phyloP scores from a whole-genome alignment of 2,329 filamentous ascomycete genomes.

The Paradendryphiella salina region DNA sequence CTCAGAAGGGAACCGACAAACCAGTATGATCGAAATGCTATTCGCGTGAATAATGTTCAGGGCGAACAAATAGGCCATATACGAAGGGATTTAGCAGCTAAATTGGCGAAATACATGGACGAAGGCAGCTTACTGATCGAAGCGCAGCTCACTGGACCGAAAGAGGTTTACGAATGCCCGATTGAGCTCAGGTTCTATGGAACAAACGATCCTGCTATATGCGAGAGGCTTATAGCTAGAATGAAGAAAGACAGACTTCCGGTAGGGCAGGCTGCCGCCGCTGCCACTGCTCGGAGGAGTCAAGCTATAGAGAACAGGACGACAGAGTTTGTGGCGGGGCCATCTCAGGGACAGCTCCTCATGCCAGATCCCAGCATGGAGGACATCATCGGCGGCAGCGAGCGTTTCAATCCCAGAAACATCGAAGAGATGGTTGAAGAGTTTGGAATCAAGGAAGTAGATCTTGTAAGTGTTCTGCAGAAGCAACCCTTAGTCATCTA shows the following conservation, averaged over 20 bases:
- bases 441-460: conserved; percentile 70
- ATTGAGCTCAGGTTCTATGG: conserved; percentile 71
- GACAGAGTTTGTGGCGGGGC: conserved; percentile 32
- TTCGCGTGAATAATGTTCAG: conserved; percentile 76
- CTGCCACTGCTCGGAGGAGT: conserved; percentile 35
- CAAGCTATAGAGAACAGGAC: conserved; percentile 25
- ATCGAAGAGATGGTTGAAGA: conserved; percentile 68
- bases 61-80: conserved; percentile 78
- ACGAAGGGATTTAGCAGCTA: conserved; percentile 67
- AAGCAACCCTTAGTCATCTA: background rate
- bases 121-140: conserved; percentile 64
- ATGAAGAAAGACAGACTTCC: conserved; percentile 70
- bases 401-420: conserved; percentile 68
- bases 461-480: conserved; percentile 51
- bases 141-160: conserved; percentile 68
- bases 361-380: conserved; percentile 57
- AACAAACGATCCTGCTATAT: conserved; percentile 58
- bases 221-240: conserved; percentile 59
- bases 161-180: conserved; percentile 71
- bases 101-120: conserved; percentile 70
- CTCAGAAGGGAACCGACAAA: conserved; percentile 67
- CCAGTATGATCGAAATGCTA: conserved; percentile 64
- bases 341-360: conserved; percentile 37
- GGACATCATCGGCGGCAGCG: conserved; percentile 67
- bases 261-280: conserved; percentile 27